These are phyloP conservation scores for Arachis hypogaea DNA, from an alignment of 306 rosid genomes.

Conservation along the genomic window DNA sequence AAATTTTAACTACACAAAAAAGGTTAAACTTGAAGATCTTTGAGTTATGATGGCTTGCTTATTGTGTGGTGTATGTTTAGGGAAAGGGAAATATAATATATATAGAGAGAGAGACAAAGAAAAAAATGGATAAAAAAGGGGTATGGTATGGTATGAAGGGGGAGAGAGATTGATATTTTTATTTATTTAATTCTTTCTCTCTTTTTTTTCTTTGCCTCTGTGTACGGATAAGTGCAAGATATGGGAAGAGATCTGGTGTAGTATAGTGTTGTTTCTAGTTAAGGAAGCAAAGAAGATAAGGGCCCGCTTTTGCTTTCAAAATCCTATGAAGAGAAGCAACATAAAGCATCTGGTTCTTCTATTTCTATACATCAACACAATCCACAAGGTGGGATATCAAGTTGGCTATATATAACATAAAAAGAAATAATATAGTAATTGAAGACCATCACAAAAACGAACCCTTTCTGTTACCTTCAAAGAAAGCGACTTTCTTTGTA, in stretches of 20 bases:
- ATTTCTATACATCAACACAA: constrained; percentile 19
- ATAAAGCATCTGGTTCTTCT: constrained; percentile 71
- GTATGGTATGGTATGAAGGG: neutral
- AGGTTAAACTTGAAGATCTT: constrained; percentile 31
- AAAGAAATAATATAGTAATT: constrained; percentile 30
- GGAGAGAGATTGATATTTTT: constrained; percentile 23
- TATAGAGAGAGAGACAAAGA: constrained; percentile 43
- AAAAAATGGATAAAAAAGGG: constrained; percentile 33
- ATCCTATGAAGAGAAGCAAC: constrained; percentile 67
- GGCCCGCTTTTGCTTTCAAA: constrained; percentile 54
- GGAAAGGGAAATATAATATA: constrained; percentile 18
- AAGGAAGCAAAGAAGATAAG: constrained; percentile 74
- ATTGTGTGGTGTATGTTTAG: neutral
- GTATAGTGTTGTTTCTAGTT: constrained; percentile 49
- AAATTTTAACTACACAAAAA: neutral
- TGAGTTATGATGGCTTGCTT: constrained; percentile 31
- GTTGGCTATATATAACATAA: constrained; percentile 33
- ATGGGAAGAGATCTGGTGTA: constrained; percentile 40
- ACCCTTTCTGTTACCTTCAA: constrained; percentile 35
- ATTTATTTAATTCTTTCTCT: neutral
- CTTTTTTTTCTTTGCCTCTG: neutral
- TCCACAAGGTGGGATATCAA: constrained; percentile 32
- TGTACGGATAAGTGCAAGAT: constrained; percentile 55
- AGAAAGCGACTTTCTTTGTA: constrained; percentile 52
- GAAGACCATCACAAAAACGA: neutral